These are phyloP conservation scores for Cercospora berteroae DNA, from an alignment of 2,329 filamentous ascomycete genomes.

Conservation along the genomic window DNA sequence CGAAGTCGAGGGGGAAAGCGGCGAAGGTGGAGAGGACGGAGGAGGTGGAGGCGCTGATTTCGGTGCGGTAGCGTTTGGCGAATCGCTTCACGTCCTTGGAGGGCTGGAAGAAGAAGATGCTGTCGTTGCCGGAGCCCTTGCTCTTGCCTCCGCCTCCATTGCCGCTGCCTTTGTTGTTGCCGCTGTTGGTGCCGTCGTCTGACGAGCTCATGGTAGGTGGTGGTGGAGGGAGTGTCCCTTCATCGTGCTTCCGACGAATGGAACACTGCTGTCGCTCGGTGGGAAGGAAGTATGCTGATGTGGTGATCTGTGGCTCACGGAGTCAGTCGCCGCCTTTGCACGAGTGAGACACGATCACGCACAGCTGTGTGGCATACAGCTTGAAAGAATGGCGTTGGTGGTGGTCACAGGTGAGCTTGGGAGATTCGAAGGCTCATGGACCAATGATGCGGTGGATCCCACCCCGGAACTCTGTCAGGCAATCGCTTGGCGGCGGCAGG, in stretches of 20 bases:
- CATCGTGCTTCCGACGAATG: conserved; percentile 5
- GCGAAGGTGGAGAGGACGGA: conserved; percentile 75
- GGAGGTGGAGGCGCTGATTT: conserved; percentile 73
- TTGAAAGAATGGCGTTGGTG: background rate
- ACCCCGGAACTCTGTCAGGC: background rate
- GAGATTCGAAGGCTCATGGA: background rate
- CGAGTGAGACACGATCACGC: background rate
- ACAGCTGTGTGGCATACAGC: background rate
- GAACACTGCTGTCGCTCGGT: background rate
- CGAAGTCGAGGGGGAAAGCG: conserved; percentile 84
- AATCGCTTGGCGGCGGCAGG: background rate
- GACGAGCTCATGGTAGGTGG: conserved; percentile 13
- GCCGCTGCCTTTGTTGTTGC: background rate
- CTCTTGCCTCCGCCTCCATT: background rate
- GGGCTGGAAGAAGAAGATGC: conserved; percentile 33
- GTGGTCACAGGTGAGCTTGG: conserved; percentile 4
- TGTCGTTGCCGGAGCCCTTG: background rate
- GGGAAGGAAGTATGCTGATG: background rate
- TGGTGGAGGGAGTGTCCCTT: conserved; percentile 2
- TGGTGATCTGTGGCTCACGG: conserved; percentile 2
- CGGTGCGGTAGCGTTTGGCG: conserved; percentile 74
- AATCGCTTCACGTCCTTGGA: conserved; percentile 51
- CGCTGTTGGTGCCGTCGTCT: background rate
- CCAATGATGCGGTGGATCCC: conserved; percentile 5
- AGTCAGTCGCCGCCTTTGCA: background rate